phyloP scores from a whole-genome alignment of 208 protist genomes.

The Acanthamoeba castellanii region DNA sequence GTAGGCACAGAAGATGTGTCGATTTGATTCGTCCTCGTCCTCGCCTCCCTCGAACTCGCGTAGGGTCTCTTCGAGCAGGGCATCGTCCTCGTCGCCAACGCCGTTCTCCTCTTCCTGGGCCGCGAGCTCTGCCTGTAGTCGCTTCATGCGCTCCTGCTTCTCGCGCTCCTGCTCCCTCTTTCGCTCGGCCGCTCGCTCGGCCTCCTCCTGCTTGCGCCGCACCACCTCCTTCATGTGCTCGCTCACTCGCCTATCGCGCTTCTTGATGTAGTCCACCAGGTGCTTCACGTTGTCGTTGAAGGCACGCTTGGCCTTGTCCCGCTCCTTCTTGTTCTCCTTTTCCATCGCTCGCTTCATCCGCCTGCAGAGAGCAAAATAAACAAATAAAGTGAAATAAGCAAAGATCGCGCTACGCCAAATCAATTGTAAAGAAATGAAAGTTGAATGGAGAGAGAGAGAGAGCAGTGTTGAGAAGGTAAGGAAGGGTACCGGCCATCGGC shows the following conservation, averaged over 20 bases:
- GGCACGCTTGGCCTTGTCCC: constrained; percentile 48
- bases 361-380: constrained; percentile 50
- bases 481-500: constrained; percentile 11
- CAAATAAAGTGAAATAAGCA: neutral
- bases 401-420: neutral
- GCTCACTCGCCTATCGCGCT: constrained; percentile 78
- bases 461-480: neutral
- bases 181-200: constrained; percentile 16
- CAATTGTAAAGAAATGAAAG: neutral
- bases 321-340: constrained; percentile 87
- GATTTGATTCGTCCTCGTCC: constrained; percentile 32
- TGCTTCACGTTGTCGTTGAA: constrained; percentile 84
- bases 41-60: neutral
- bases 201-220: constrained; percentile 65
- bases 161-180: constrained; percentile 25
- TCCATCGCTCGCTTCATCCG: constrained; percentile 85
- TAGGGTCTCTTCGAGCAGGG: constrained; percentile 1
- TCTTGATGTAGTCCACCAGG: constrained; percentile 80
- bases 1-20: constrained; percentile 53
- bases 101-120: neutral
- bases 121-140: neutral
- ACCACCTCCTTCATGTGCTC: constrained; percentile 74
- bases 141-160: constrained; percentile 76
- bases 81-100: neutral
- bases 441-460: neutral